Base-by-base conservation (phyloP, 345 rosid genomes). In the Eucalyptus melliodora region DNA sequence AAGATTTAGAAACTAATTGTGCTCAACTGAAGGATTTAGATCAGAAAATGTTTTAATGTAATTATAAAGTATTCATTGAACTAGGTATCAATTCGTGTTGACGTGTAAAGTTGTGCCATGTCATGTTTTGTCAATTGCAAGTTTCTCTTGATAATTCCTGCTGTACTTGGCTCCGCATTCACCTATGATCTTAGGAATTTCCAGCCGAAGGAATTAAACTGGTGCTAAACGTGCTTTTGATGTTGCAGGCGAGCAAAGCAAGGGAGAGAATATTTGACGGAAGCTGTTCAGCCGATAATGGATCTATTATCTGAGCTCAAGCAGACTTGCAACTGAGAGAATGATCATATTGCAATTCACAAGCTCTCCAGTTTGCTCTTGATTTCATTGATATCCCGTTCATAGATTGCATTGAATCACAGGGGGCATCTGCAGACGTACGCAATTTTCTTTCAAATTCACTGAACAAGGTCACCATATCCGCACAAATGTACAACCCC, bases 191-290 rank as follows among this genome's bases (percentile, higher is more conserved):
- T 26, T 59, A 30, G n/a, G 65, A 59, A 26, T 59, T 26, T 11
- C 65, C 30, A 59, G 27, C 30, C 8, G 24, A 26, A 59, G 65
- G 65, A 67, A 16, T 67, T 31, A 67, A 16, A 23, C 17, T 16
- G 80, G 80, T 31, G 80, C 42, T 67, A 17, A 16, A 31, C 80
- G 16, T 31, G 34, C 40, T 67, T 67, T 31, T 31, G 80, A 40
- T 67, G 80, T 31, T 67, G 91, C 93, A 95, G 97, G 95, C 94
- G 50, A 89, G 56, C 30, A 92, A 91, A 87, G 93, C 95, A 49
- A 93, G 93, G 88, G 91, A 93, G 83, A 93, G 95, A 89, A 45
- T 92, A 67, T 91, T 91, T 49, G 67, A 90, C 19, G 90, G 88
- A 87, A 86, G 81, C 81, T 16, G 16, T 67, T 31, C 80, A 16